A percentile compares a stretch with the other conserved stretches of the same genome.
Conservation (phyloP, 139 green algal genomes). For the Trebouxia sp. region DNA sequence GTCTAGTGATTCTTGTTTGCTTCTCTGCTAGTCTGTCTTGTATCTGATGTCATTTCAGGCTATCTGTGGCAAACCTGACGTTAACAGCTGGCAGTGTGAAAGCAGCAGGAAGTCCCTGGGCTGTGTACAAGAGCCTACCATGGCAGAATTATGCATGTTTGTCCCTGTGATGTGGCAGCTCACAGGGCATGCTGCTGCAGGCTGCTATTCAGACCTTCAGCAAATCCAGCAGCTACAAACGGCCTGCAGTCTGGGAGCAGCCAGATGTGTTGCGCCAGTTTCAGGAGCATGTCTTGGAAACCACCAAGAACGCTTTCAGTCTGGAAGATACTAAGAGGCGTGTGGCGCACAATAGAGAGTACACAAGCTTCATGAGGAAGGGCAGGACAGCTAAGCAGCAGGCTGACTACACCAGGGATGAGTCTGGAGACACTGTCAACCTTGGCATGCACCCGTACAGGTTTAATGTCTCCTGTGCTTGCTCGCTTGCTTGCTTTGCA, state of each 20-base stretch:
- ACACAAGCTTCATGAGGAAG: constrained; percentile 1
- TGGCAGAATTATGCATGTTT: no score
- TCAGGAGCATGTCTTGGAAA: background rate
- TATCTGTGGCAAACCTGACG: no score
- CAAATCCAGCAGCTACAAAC: background rate
- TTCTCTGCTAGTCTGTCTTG: no score
- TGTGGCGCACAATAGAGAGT: constrained; percentile 12
- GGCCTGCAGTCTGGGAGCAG: constrained; percentile 6
- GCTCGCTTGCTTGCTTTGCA: no score
- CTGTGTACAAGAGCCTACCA: no score
- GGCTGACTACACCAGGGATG: background rate
- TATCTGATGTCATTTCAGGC: no score
- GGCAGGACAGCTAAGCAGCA: background rate
- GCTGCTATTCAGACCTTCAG: background rate
- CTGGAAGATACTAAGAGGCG: constrained; percentile 12
- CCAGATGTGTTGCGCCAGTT: constrained; percentile 28
- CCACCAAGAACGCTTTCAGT: constrained; percentile 16
- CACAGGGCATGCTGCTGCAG: background rate
- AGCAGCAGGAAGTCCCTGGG: no score
- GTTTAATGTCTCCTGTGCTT: no score
- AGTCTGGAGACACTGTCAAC: constrained; percentile 4
- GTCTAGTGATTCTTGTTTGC: no score
- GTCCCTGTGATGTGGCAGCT: no score
- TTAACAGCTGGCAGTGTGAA: no score
- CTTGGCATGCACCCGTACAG: constrained; percentile 26